These are phyloP conservation scores for Erodium chrysanthum DNA, from an alignment of 441 rosid genomes.

Conservation along the genomic window DNA sequence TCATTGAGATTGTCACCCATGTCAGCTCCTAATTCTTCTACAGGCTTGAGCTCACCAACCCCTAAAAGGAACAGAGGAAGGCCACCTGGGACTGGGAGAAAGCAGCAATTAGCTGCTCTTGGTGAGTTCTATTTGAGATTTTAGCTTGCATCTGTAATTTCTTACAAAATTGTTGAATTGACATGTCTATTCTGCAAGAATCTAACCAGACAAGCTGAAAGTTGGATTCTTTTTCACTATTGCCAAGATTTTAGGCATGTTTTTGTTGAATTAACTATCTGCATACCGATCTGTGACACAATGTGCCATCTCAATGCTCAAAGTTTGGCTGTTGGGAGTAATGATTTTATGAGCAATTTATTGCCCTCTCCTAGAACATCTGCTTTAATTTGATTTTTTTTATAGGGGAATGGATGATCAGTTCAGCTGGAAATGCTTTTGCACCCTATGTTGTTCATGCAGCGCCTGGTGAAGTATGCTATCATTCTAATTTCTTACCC, in stretches of 20 bases:
- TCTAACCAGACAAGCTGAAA: neutral
- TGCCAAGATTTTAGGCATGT: neutral
- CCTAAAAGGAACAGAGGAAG: conserved; percentile 67
- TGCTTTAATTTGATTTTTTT: neutral
- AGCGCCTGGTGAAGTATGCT: conserved; percentile 75
- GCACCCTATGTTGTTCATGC: conserved; percentile 79
- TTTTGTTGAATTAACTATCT: too few relatives aligned
- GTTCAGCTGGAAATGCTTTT: conserved; percentile 90
- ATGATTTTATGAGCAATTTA: too few relatives aligned
- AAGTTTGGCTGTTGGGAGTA: too few relatives aligned
- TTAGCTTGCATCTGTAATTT: conserved; percentile 12
- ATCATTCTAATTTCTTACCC: conserved; percentile 7
- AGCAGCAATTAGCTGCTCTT: conserved; percentile 75
- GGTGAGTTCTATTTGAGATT: conserved; percentile 39
- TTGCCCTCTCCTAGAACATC: neutral
- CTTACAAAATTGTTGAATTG: conserved; percentile 5
- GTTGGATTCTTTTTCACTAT: neutral
- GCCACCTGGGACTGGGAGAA: conserved; percentile 94
- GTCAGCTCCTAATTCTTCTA: conserved; percentile 42
- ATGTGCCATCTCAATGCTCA: too few relatives aligned
- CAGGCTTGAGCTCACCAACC: conserved; percentile 45
- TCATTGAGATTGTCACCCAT: conserved; percentile 61
- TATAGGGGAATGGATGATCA: conserved; percentile 97
- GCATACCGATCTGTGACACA: too few relatives aligned
- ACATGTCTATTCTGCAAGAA: neutral